These are phyloP conservation scores for Populus nigra DNA, from an alignment of 345 rosid genomes.

Conservation along the genomic window DNA sequence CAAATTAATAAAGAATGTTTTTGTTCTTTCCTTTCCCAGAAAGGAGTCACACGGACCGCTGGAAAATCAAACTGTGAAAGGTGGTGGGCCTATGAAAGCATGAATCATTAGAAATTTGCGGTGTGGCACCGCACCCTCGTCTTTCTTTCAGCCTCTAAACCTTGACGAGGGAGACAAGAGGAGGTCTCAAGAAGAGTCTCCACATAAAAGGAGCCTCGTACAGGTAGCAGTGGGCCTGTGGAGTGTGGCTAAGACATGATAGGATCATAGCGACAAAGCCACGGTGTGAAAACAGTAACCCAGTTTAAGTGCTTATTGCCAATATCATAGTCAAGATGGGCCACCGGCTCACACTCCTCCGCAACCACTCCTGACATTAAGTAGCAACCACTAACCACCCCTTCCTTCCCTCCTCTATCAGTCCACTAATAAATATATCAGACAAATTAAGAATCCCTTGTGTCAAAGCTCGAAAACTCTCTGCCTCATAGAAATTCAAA, in stretches of 20 bases:
- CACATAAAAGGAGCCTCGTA: background rate
- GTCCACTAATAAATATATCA: background rate
- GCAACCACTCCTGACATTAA: background rate
- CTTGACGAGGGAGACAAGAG: constrained; percentile 5
- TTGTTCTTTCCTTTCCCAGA: background rate
- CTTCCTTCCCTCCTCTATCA: background rate
- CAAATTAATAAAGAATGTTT: constrained; percentile 1
- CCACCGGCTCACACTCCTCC: background rate
- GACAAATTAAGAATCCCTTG: constrained; percentile 6
- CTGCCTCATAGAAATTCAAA: constrained; percentile 20
- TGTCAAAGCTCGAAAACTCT: constrained; percentile 1
- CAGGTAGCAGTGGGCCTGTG: background rate
- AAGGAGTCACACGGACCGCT: constrained; percentile 17
- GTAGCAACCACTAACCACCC: background rate
- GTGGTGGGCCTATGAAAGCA: constrained; percentile 25
- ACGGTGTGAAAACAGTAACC: background rate
- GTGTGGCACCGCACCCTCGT: constrained; percentile 1
- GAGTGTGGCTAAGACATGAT: background rate
- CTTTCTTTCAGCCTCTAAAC: constrained; percentile 11
- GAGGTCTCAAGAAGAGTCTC: background rate
- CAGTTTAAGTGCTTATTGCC: background rate
- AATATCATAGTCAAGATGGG: background rate
- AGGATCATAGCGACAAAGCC: background rate
- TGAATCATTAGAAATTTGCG: constrained; percentile 26
- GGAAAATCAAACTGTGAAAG: constrained; percentile 14